Evolutionary conservation across 345 rosid species (phyloP).

Genomic region (Brassica napus): DNA sequence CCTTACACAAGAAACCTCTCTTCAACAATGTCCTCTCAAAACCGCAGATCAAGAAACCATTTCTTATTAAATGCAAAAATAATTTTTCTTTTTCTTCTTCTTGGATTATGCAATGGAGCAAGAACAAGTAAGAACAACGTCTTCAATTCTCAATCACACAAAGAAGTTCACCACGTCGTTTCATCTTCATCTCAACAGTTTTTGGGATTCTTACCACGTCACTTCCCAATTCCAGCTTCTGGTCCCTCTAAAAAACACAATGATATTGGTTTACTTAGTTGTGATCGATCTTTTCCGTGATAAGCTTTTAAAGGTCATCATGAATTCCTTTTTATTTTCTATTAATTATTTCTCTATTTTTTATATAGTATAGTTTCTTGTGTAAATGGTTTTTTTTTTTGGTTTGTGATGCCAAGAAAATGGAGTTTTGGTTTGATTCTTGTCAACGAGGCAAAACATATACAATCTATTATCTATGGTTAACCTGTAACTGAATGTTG

Average conservation of each 20-base stretch:
- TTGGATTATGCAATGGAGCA: conserved; percentile 29
- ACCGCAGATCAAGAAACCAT: conserved; percentile 10
- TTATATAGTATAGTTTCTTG: neutral
- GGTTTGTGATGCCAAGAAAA: conserved; percentile 9
- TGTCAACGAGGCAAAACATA: conserved; percentile 9
- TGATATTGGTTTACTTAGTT: conserved; percentile 36
- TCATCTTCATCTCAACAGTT: neutral
- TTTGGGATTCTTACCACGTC: neutral
- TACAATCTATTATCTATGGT: neutral
- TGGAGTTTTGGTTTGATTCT: neutral
- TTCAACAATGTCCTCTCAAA: conserved; percentile 23
- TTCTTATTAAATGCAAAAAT: neutral
- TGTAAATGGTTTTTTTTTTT: conserved; percentile 12
- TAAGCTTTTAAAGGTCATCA: conserved; percentile 1
- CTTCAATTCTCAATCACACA: conserved; percentile 22
- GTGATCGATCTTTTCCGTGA: conserved; percentile 46
- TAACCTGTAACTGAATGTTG: conserved; percentile 8
- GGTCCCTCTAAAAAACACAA: conserved; percentile 1
- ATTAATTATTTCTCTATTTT: neutral
- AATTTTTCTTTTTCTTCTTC: conserved; percentile 15
- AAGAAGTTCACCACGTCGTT: conserved; percentile 12
- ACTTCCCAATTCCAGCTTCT: neutral
- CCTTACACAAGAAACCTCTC: conserved; percentile 14
- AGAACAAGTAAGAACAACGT: conserved; percentile 30
- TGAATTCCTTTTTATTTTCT: neutral